Base-by-base conservation (phyloP, 1,139 yeast species). In the Nakaseomyces sp. region DNA sequence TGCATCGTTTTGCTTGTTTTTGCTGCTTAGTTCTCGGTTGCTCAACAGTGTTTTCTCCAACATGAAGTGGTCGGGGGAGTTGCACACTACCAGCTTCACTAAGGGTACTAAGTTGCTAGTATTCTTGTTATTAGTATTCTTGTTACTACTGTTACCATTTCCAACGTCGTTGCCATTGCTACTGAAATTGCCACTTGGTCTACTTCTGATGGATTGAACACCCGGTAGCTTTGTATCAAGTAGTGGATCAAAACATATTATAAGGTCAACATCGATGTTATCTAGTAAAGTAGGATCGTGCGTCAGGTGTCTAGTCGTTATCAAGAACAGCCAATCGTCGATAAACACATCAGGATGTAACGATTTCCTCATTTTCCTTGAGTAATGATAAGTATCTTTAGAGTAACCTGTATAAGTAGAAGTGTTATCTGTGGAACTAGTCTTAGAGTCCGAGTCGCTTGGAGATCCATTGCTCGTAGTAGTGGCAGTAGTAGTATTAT, bases 201-300 rank as follows among this genome's bases (percentile, higher is more conserved):
- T 24, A 4, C 24, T 25, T 18, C 62, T 53, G 33, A 56, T 49
- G 38, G 50, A 50, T 10, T 48, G 50, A 20, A 65, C 46, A 17
- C 60, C 59, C 4, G 57, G 57, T 42, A 69, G 63, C 16, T 64
- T 53, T 17, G 68, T 68, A 49, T 76, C 76, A 35, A 81, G 50
- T 22, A 67, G 57, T 1, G 73, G 66, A 58, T 81, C 88, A 54
- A 81, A 74, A n/a, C 85, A 74, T 31, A 81, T 65, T 16, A 81
- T 72, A 44, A 75, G 49, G 47, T 74, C 69, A 49, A 73, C 45
- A n/a, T 56, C 49, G 44, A 64, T 57, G 30, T 57, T 58, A 16
- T 60, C 48, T 32, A 70, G 54, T 45, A 63, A 49, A 2, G 52
- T 48, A 3, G 58, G 53, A 18, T 59, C 53, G 32, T 63, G 56